A percentile compares a stretch with the other conserved stretches of the same genome.
phyloP scores from a whole-genome alignment of 768 basidiomycete species.

The Tylopilus subfusipes region DNA sequence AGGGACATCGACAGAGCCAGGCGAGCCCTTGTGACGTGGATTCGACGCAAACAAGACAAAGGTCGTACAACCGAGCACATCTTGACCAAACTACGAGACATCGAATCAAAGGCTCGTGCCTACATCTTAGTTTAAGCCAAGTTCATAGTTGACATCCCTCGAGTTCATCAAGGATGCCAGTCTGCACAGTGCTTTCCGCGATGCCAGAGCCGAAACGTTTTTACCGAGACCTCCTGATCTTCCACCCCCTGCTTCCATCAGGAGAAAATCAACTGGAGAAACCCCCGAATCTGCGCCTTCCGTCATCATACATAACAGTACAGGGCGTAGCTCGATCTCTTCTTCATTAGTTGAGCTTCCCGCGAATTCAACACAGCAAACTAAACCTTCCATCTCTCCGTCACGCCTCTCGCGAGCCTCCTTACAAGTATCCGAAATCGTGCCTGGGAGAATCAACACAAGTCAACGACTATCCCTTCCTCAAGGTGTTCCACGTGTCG shows the following conservation, averaged over 20 bases:
- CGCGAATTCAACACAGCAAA: neutral
- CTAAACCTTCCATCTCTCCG: neutral
- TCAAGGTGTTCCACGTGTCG: neutral
- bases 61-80: slow-evolving; percentile 31
- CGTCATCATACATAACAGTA: neutral
- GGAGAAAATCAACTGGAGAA: neutral
- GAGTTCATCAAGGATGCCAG: slow-evolving; percentile 32
- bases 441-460: neutral
- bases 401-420: slow-evolving; percentile 1
- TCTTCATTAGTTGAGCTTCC: neutral
- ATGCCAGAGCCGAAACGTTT: slow-evolving; percentile 30
- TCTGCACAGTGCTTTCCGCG: slow-evolving; percentile 31
- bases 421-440: slow-evolving; percentile 1
- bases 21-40: slow-evolving; percentile 30
- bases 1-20: slow-evolving; percentile 26
- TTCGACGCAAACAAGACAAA: slow-evolving; percentile 28
- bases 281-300: neutral
- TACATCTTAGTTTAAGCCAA: neutral
- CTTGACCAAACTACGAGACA: slow-evolving; percentile 24
- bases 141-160: neutral
- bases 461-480: slow-evolving; percentile 4
- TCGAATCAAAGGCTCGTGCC: slow-evolving; percentile 28
- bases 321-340: neutral
- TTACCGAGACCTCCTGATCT: slow-evolving; percentile 26
- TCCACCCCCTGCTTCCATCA: slow-evolving; percentile 18